Evolutionary conservation across 345 rosid genomes (phyloP).

Genomic region (Jatropha curcas): DNA sequence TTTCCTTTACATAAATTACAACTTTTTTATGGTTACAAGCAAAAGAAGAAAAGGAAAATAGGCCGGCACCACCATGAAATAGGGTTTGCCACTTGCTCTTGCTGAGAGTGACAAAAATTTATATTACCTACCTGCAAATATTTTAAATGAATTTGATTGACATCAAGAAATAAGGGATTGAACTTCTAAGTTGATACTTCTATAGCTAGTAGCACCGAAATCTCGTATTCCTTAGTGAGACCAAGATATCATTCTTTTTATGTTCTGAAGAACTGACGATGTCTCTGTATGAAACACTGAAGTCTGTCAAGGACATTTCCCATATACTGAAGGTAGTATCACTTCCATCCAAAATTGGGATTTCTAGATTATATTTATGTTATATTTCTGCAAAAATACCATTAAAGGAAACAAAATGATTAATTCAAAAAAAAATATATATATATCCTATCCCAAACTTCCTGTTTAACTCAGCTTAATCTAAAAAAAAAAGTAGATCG

Average conservation of each 20-base stretch:
- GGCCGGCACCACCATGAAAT: background rate
- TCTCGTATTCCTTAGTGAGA: conserved; percentile 41
- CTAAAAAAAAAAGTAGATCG: background rate
- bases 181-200: background rate
- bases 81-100: conserved; percentile 10
- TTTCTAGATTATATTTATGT: conserved; percentile 5
- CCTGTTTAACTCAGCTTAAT: background rate
- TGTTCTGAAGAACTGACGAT: conserved; percentile 77
- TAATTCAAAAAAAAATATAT: background rate
- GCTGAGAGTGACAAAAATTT: background rate
- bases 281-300: conserved; percentile 78
- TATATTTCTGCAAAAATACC: background rate
- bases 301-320: conserved; percentile 83
- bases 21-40: conserved; percentile 13
- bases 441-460: background rate
- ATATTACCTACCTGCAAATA: background rate
- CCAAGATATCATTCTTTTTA: conserved; percentile 82
- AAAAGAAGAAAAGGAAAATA: conserved; percentile 7
- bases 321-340: conserved; percentile 68
- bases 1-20: conserved; percentile 20
- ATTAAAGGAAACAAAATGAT: background rate
- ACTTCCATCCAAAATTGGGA: conserved; percentile 4
- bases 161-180: background rate
- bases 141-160: conserved; percentile 1
- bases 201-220: background rate